phyloP scores from a whole-genome alignment of 2,329 filamentous ascomycete genomes.

The Sclerotinia nivalis region DNA sequence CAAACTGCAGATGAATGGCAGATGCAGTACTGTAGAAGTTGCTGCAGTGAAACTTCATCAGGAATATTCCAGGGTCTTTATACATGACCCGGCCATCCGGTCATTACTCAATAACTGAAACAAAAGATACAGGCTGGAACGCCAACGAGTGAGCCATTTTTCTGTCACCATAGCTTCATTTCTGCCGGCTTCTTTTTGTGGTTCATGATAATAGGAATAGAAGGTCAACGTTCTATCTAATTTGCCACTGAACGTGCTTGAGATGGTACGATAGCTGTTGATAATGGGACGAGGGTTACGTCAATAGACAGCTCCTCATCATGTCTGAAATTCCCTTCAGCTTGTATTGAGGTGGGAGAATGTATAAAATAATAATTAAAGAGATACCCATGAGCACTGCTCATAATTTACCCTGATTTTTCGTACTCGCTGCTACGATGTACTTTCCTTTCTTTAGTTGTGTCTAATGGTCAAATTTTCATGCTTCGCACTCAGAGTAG shows the following conservation, averaged over 20 bases:
- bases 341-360: not conserved
- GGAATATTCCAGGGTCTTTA: constrained; percentile 9
- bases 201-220: not conserved
- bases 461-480: not conserved
- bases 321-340: not conserved
- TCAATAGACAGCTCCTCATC: not conserved
- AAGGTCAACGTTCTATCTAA: not conserved
- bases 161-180: not conserved
- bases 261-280: not conserved
- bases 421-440: not conserved
- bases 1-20: constrained; percentile 7
- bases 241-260: not conserved
- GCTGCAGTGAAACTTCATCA: constrained; percentile 7
- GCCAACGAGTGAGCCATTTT: not conserved
- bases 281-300: not conserved
- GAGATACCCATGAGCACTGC: not conserved
- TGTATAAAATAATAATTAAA: not conserved
- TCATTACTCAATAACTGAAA: constrained; percentile 5
- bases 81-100: not conserved
- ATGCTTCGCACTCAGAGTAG: no score
- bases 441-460: not conserved
- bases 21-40: constrained; percentile 5
- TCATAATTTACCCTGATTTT: not conserved
- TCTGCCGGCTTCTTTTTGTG: not conserved
- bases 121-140: not conserved